Percentiles rank a stretch among this genome's conserved stretches.
Evolutionary conservation across 75 land plant species (phyloP).

Genomic region (Selaginella moellendorffii): DNA sequence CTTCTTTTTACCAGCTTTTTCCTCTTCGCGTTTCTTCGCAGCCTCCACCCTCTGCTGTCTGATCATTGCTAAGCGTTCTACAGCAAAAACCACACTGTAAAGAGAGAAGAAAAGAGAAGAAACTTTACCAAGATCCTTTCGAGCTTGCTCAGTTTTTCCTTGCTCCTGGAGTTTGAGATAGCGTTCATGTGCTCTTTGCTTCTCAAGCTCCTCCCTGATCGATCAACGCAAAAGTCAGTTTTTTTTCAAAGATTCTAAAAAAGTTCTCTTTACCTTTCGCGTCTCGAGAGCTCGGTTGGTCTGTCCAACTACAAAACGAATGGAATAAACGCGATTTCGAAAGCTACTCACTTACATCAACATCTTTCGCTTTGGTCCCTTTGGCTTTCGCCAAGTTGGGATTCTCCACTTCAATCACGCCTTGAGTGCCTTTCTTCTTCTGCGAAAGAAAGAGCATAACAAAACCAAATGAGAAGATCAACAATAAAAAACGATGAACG

Average conservation of each 20-base stretch:
- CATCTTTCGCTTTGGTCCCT: conserved; percentile 62
- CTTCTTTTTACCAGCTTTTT: conserved; percentile 60
- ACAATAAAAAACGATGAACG: conserved; percentile 11
- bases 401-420: conserved; percentile 80
- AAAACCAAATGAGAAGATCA: neutral
- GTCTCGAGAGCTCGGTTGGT: conserved; percentile 84
- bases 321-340: neutral
- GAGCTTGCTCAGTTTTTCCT: conserved; percentile 86
- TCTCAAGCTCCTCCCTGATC: conserved; percentile 75
- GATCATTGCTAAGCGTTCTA: conserved; percentile 76
- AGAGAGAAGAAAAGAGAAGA: neutral
- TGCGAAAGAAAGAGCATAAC: conserved; percentile 13
- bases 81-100: neutral
- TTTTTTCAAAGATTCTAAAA: neutral
- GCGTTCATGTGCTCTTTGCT: conserved; percentile 80
- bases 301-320: conserved; percentile 40
- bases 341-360: conserved; percentile 47
- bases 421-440: conserved; percentile 71
- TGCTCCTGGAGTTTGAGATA: conserved; percentile 79
- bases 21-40: conserved; percentile 91
- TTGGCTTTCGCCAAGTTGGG: conserved; percentile 74
- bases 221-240: neutral
- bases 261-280: conserved; percentile 52
- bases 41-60: conserved; percentile 89
- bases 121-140: conserved; percentile 58